Base-by-base conservation (phyloP, 495 filamentous ascomycete genomes). In the Aspergillus bertholletiae region DNA sequence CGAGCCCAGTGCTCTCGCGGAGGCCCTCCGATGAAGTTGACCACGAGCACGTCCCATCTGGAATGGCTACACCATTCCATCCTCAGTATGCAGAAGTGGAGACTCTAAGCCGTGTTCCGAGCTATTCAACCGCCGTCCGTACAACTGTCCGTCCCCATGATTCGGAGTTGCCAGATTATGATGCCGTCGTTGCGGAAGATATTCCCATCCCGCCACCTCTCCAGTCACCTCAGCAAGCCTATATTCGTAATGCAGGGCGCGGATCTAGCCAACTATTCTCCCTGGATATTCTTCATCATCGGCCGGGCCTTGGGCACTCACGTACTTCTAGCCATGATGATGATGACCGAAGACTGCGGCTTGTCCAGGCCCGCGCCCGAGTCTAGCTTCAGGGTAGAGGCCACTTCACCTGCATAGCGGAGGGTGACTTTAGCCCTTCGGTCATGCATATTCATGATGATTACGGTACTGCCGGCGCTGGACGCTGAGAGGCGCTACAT, bases 101-200 rank as follows among this genome's bases (percentile, higher is more conserved):
- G 52, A 76, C 79, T 35, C 72, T 93, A 18, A 86, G 80, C 59
- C 87, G 85, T 47, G 88, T 94, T 7, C 90, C 90, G 5, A 90
- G 86, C 47, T 96, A 96, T 65, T 75, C 80, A 5, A 92, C 90
- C 12, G 90, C 90, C 0, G 77, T 92, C 17, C 82, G 78, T 43
- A 76, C 83, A 0, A 78, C 80, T 9, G 71, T 83, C 15, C 77
- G 78, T 37, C 75, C 76, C 13, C 74, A 61, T 40, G 80, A 77
- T 39, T 67, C 68, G 3, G 63, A 57, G 17, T 68, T 85, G 23
- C 82, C 82, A 2, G 76, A 75, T 49, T 85, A 85, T 62, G 65
- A 76, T 22, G 61, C 71, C 12, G 80, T 76, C 9, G 71, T 77
- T 6, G 70, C 76, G 12, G 67, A 63, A 34, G 60, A 61, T 17